These are phyloP conservation scores for Ascochyta pisi DNA, from an alignment of 2,329 filamentous ascomycete genomes.

Conservation along the genomic window DNA sequence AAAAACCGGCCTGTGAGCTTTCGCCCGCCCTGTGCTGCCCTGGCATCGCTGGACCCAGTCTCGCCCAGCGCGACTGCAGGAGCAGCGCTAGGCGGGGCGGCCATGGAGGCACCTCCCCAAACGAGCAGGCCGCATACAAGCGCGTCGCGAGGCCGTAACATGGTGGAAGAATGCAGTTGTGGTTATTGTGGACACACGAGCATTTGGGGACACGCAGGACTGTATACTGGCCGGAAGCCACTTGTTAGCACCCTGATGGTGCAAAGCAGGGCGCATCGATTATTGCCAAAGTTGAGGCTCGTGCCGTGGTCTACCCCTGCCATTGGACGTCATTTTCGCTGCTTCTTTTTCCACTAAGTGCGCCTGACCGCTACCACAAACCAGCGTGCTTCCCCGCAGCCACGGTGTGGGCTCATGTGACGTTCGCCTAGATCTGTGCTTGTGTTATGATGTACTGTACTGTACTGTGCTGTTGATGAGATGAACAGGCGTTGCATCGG, in stretches of 20 bases:
- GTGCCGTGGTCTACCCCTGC: conserved; percentile 26
- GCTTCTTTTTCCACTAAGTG: conserved; percentile 10
- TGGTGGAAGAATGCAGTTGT: conserved; percentile 13
- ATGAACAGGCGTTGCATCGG: conserved; percentile 1
- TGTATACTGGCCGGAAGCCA: conserved; percentile 19
- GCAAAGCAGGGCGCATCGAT: no score
- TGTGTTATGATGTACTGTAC: no score
- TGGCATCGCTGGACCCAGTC: conserved; percentile 17
- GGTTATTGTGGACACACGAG: conserved; percentile 6
- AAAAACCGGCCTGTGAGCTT: conserved; percentile 72
- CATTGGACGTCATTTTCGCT: conserved; percentile 34
- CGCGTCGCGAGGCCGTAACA: conserved; percentile 33
- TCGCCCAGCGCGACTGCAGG: conserved; percentile 18
- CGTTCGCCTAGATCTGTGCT: not conserved
- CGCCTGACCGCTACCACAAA: conserved; percentile 13
- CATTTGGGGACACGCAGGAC: conserved; percentile 20
- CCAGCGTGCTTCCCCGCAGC: not conserved
- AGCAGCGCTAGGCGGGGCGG: conserved; percentile 37
- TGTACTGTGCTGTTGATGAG: not conserved
- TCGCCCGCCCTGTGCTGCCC: conserved; percentile 25
- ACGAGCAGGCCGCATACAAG: conserved; percentile 39
- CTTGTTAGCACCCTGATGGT: conserved; percentile 32
- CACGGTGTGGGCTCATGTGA: conserved; percentile 7
- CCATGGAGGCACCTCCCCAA: conserved; percentile 29
- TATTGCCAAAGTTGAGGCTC: conserved; percentile 20